Evolutionary conservation across 2,329 filamentous ascomycete genomes (phyloP), one percentile per base, ranked within the genome.

Genomic region (Aspergillus phoenicis): DNA sequence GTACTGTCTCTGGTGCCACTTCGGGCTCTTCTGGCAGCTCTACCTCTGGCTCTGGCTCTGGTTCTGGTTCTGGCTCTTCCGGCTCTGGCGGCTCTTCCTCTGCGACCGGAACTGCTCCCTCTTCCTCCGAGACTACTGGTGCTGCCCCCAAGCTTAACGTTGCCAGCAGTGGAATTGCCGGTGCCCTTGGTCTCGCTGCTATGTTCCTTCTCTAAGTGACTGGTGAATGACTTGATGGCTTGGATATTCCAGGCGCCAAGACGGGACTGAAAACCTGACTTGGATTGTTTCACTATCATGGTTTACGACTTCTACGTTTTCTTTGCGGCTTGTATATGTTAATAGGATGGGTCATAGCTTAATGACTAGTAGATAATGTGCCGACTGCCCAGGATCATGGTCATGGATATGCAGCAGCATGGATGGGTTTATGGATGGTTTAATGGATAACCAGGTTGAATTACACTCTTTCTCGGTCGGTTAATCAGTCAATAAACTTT

Each of bases 151-250:
- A 68, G 62, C 66, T 70, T 54, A 71, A 72, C 60, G 68, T 73
- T 43, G 57, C 71, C 43, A 70, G 73, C 56, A 71, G 65, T 45
- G 73, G 72, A 60, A 72, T 71, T 45, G 70, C 73, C 33, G 79
- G 79, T 57, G 70, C 73, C 51, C 71, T 78, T 38, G 80, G 79
- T 63, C 66, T 82, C 36, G 77, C 75, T 58, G 80, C 78, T 58
- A 64, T 80, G 57, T 66, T 80, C 58, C 68, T 76, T 28, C 69
- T 80, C 66, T 81, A 77, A 74, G 66, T 52, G 22, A 39, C 20
- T 38, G 26, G 38, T 5, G 22, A 24, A 61, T 60, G 26, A 38
- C 57, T 8, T 39, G 52, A 52, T 52, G 38, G 36, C 43, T 43
- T 30, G 36, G 57, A 58, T 48, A 41, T 10, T 22, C 11, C 10